Base-by-base conservation (phyloP, 306 rosid species). In the Luffa aegyptiaca region DNA sequence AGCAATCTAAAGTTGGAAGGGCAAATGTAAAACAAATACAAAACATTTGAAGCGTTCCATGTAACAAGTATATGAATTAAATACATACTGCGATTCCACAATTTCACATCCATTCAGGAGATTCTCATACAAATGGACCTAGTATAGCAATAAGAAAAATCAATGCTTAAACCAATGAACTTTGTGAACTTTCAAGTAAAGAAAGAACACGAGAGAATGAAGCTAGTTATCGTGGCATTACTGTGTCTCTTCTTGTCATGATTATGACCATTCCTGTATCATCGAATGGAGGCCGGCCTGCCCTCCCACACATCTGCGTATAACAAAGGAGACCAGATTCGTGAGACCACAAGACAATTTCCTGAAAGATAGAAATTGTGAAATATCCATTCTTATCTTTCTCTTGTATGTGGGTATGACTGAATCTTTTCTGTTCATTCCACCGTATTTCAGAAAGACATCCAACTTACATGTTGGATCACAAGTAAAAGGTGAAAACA, bases 211-310 rank as follows among this genome's bases (percentile, higher is more conserved):
- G 36, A 44, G 31, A 84, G 35, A 78, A 48, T 65, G 59, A 79
- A 65, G n/a, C 45, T 66, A 71, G 53, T 14, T 37, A 42, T 35
- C 58, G 65, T 58, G 44, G 51, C 59, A 86, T 57, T 90, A 94
- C 98, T 84, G 98, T 94, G 78, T 94, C 97, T 88, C 90, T 87
- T 88, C 97, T 91, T 86, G 98, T 94, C 98, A 94, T 94, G 84
- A 94, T 92, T 90, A 94, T 79, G 88, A 91, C 98, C 90, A 88
- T 88, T 84, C 98, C 98, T 44, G 97, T 90, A 80, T 94, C 98
- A 90, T 94, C 97, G 83, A 94, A 94, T 52, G 97, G 98, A 79
- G 98, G 98, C 75, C 98, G 94, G 71, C 97, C 98, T 75, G 98
- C 98, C 85, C 98, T 88, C 81, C 98, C 98, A 8, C 92, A 85